phyloP scores from a whole-genome alignment of 148 eudicot species.

The Salicornia ramosissima region DNA sequence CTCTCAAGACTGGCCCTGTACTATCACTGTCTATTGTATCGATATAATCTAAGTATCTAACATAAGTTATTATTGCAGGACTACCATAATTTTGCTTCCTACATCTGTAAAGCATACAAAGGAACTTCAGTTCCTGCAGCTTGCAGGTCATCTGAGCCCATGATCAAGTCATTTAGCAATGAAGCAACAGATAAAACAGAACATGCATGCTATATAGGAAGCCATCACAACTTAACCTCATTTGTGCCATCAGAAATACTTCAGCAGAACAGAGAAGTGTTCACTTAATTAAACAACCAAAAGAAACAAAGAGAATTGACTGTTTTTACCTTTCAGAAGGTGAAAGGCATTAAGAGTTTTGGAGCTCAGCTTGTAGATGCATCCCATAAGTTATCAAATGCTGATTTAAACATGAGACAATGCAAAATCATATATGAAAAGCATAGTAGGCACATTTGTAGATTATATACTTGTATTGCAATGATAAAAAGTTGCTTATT shows the following conservation, averaged over 20 bases:
- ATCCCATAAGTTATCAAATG: not conserved
- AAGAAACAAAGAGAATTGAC: not conserved
- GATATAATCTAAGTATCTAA: no score
- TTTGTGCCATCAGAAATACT: constrained; percentile 24
- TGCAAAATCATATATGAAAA: no score
- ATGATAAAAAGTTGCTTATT: no score
- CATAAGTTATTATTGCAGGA: constrained; percentile 46
- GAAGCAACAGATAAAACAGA: no score
- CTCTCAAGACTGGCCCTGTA: no score
- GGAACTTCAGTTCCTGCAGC: constrained; percentile 41
- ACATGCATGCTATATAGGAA: no score
- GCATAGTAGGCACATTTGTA: no score
- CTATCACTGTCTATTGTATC: no score
- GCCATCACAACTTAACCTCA: constrained; percentile 24
- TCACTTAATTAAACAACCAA: constrained; percentile 6
- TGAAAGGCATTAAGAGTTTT: not conserved
- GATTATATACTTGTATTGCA: no score
- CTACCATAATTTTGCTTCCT: constrained; percentile 45
- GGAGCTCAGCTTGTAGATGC: not conserved
- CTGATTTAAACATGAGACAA: not conserved
- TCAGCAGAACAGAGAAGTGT: constrained; percentile 21
- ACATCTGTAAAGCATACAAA: constrained; percentile 69
- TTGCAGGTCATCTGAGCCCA: constrained; percentile 33
- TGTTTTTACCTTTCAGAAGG: not conserved
- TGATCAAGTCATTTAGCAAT: constrained; percentile 17